Evolutionary conservation across 2,329 filamentous ascomycete species (phyloP), one percentile per base, ranked within the genome.

Genomic region (Fusarium sp.): DNA sequence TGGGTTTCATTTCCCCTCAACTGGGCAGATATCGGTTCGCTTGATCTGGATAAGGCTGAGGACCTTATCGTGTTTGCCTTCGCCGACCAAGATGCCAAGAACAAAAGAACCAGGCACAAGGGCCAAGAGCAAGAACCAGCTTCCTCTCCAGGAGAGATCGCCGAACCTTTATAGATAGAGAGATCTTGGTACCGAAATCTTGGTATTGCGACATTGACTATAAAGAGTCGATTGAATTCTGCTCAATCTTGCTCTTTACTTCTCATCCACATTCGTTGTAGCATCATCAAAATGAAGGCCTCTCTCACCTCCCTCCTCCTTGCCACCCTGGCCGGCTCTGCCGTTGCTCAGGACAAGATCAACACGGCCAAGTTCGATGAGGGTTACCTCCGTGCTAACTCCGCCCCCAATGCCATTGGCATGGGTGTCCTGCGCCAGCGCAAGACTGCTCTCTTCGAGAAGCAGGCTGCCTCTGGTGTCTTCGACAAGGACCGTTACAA

Each of bases 401-500:
- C 20, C 38, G 61, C 61, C 0, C 61, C 61, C 2, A 9, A 44
- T 16, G 61, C 61, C n/a, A 47, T 63, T 30, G 61, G 59, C 2
- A 63, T 63, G 61, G 24, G 30, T 2, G 56, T 62, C 57, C 59
- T 63, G 3, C 47, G 49, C 4, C 59, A 63, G 29, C 59, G 59
- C 16, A 63, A 63, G 59, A 18, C 29, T 10, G 59, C 59, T 14
- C 59, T 63, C 6, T 38, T 34, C 0, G 29, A 63, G 38, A 63
- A 46, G 0, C 45, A 53, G 18, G 44, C 38, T 0, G 38, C 57
- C 16, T 46, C 59, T 30, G 59, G 59, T 11, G 59, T 63, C 15
- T 63, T 63, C 3, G 59, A 63, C 30, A 63, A 63, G n/a, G 59
- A 63, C 16, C 59, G 59, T 12, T 63, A 63, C 25, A 63, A 62